phyloP scores from a whole-genome alignment of 306 rosid genomes.

The Cicer yamashitae region DNA sequence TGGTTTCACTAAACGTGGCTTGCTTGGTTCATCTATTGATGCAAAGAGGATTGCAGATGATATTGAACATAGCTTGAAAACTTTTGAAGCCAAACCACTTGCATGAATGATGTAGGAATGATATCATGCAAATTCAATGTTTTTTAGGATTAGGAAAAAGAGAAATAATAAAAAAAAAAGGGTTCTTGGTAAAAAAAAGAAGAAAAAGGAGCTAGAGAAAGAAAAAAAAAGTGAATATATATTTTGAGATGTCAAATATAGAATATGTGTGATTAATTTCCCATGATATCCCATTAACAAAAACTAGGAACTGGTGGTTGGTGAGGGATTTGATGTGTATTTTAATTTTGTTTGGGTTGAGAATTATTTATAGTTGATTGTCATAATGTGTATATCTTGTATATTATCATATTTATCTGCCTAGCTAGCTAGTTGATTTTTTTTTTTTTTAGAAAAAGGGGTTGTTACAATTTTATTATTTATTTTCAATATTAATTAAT shows the following conservation, averaged over 20 bases:
- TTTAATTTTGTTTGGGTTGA: slow-evolving; percentile 41
- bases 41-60: slow-evolving; percentile 80
- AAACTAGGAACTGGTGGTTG: slow-evolving; percentile 35
- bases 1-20: slow-evolving; percentile 85
- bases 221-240: slow-evolving; percentile 28
- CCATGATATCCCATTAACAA: slow-evolving; percentile 44
- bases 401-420: slow-evolving; percentile 41
- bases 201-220: slow-evolving; percentile 35
- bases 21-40: slow-evolving; percentile 82
- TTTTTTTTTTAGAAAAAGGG: slow-evolving; percentile 20
- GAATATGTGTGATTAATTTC: slow-evolving; percentile 35
- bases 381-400: slow-evolving; percentile 49
- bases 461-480: background rate
- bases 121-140: background rate
- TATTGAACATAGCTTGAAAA: slow-evolving; percentile 66
- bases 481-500: slow-evolving; percentile 3
- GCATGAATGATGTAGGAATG: slow-evolving; percentile 38
- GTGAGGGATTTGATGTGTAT: slow-evolving; percentile 25
- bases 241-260: slow-evolving; percentile 7
- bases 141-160: slow-evolving; percentile 31
- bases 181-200: slow-evolving; percentile 10
- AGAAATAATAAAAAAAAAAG: background rate
- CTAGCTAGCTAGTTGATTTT: slow-evolving; percentile 46
- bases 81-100: slow-evolving; percentile 50
- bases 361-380: slow-evolving; percentile 37